Percentiles rank a stretch among this genome's conserved stretches.
phyloP scores from a whole-genome alignment of 768 basidiomycete genomes.

The Amanita jacksonii region DNA sequence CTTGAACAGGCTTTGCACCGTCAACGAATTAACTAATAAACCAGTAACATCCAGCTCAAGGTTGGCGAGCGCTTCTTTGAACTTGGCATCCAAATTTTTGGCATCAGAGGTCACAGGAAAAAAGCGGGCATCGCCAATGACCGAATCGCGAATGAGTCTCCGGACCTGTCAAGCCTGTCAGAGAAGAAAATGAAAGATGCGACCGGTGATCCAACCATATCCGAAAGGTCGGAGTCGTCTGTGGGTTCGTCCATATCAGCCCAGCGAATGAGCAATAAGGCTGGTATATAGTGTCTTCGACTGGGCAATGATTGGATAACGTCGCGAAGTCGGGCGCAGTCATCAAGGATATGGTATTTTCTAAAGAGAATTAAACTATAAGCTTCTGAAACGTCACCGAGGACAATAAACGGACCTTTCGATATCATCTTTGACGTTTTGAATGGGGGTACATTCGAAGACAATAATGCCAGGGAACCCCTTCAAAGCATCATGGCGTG shows the following conservation, averaged over 20 bases:
- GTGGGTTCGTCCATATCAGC: conserved; percentile 30
- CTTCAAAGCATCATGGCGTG: conserved; percentile 12
- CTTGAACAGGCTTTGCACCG: conserved; percentile 28
- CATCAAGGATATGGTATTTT: conserved; percentile 64
- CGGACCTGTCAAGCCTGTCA: conserved; percentile 28
- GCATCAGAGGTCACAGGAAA: conserved; percentile 38
- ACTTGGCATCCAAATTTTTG: conserved; percentile 7
- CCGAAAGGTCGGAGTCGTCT: conserved; percentile 38
- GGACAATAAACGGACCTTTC: conserved; percentile 40
- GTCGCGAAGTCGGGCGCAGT: conserved; percentile 62
- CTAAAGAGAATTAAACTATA: conserved; percentile 21
- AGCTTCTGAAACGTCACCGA: conserved; percentile 3
- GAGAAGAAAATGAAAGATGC: neutral
- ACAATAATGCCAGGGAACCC: conserved; percentile 56
- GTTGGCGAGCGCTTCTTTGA: conserved; percentile 5
- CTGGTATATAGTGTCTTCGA: conserved; percentile 51
- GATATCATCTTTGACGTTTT: conserved; percentile 51
- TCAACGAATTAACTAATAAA: conserved; percentile 22
- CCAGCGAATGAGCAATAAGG: conserved; percentile 56
- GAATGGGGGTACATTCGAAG: conserved; percentile 67
- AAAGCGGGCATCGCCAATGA: conserved; percentile 30
- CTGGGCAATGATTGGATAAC: conserved; percentile 44
- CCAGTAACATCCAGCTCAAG: conserved; percentile 5
- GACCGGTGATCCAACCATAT: conserved; percentile 40
- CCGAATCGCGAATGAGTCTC: conserved; percentile 35